Conservation (phyloP, 805 yeast genomes). For the Kazachstania africana region DNA sequence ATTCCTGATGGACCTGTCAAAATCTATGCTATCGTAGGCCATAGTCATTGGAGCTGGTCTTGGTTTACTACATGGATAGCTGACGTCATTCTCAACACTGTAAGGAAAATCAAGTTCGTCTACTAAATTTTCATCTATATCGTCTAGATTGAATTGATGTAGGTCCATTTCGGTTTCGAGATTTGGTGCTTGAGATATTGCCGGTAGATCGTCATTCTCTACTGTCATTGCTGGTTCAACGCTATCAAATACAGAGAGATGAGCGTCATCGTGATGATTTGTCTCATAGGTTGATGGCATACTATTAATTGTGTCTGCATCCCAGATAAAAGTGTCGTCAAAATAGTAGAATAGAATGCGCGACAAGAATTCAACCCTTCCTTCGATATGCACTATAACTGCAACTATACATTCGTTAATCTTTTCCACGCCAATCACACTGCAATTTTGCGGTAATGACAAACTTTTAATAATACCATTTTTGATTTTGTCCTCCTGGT, state of each 20-base stretch:
- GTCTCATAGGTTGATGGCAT: too few relatives aligned
- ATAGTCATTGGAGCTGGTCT: not conserved
- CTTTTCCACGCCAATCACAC: too few relatives aligned
- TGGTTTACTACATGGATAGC: not conserved
- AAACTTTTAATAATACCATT: too few relatives aligned
- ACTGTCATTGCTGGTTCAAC: not conserved
- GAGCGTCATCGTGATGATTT: not conserved
- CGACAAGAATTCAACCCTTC: not conserved
- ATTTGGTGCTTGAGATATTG: not conserved
- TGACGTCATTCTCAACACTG: not conserved
- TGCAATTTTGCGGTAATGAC: too few relatives aligned
- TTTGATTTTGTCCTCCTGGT: too few relatives aligned
- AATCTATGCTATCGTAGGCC: conserved; percentile 6
- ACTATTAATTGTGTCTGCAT: too few relatives aligned
- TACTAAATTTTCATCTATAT: not conserved
- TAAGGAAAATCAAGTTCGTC: too few relatives aligned
- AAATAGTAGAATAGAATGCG: not conserved
- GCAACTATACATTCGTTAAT: too few relatives aligned
- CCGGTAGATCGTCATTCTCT: not conserved
- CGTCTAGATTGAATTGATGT: not conserved
- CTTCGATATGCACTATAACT: too few relatives aligned
- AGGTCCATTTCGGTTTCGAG: not conserved
- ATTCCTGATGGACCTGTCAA: conserved; percentile 7
- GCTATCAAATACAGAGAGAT: not conserved
- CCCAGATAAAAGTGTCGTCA: not conserved